Evolutionary conservation across 495 filamentous ascomycete species (phyloP).

Genomic region (Chaetomium fimeti): DNA sequence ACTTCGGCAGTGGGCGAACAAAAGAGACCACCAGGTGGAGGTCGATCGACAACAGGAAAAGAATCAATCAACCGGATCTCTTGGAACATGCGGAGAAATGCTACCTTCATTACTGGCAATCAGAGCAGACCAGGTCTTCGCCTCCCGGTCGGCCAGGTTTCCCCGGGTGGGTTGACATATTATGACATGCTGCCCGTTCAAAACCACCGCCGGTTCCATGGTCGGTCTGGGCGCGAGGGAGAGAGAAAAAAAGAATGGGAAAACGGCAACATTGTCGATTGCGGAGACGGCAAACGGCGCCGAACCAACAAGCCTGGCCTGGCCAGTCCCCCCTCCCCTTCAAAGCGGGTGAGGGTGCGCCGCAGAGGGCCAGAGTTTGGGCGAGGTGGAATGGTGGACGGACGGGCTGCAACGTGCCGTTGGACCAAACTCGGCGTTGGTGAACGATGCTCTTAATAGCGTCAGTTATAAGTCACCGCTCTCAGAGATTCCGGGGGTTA

Average conservation of each 20-base stretch:
- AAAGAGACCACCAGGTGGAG: not conserved
- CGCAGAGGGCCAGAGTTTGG: constrained; percentile 14
- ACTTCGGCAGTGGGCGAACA: not conserved
- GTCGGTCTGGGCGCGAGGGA: not conserved
- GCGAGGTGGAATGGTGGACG: constrained; percentile 10
- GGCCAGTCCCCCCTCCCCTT: not conserved
- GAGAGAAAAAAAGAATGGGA: not conserved
- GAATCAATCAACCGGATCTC: not conserved
- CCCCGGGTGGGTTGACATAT: not conserved
- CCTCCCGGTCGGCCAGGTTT: not conserved
- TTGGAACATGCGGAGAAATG: not conserved
- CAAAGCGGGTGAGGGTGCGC: not conserved
- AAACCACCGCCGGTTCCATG: not conserved
- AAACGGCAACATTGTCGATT: constrained; percentile 1
- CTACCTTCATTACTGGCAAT: not conserved
- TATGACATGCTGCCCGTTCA: not conserved
- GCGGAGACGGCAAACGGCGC: not conserved
- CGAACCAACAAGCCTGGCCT: not conserved
- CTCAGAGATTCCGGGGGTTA: not conserved
- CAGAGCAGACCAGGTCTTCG: not conserved
- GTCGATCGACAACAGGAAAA: not conserved
- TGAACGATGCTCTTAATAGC: not conserved
- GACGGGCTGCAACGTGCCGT: constrained; percentile 8
- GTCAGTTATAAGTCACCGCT: not conserved
- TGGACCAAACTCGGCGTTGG: not conserved